Conservation (phyloP, 202 grass and related monocot species). For the Schoenoplectus triqueter region DNA sequence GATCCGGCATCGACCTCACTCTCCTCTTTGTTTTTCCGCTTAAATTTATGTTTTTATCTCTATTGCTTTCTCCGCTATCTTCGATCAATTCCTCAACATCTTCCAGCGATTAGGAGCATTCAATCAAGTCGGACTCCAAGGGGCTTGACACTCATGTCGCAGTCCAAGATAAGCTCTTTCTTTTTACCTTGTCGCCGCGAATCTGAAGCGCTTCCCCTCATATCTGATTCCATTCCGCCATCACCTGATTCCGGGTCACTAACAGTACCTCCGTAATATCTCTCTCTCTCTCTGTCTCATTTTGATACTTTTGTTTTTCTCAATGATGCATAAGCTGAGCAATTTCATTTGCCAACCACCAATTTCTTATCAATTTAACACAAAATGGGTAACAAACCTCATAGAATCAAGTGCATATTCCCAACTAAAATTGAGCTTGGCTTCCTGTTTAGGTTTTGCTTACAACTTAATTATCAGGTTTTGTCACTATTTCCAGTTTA, state of each 20-base stretch:
- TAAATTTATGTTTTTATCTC: no score
- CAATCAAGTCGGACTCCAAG: background rate
- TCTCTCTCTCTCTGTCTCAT: background rate
- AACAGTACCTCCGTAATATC: background rate
- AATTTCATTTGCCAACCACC: no score
- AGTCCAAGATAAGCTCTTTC: conserved; percentile 39
- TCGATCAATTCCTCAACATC: no score
- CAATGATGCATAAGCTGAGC: background rate
- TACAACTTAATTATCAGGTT: background rate
- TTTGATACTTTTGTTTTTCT: background rate
- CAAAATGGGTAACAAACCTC: no score
- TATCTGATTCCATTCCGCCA: background rate
- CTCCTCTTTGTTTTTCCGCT: no score
- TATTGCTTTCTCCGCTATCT: no score
- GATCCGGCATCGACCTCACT: background rate
- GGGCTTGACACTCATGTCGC: background rate
- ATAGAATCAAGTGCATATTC: background rate
- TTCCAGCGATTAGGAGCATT: no score
- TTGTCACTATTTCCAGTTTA: background rate
- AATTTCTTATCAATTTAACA: no score
- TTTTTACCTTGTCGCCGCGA: background rate
- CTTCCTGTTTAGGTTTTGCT: background rate
- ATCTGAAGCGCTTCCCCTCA: background rate
- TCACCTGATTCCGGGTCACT: conserved; percentile 14
- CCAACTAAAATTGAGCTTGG: background rate